Base-by-base conservation (phyloP, 2,329 filamentous ascomycete species). In the Apiospora koreana region DNA sequence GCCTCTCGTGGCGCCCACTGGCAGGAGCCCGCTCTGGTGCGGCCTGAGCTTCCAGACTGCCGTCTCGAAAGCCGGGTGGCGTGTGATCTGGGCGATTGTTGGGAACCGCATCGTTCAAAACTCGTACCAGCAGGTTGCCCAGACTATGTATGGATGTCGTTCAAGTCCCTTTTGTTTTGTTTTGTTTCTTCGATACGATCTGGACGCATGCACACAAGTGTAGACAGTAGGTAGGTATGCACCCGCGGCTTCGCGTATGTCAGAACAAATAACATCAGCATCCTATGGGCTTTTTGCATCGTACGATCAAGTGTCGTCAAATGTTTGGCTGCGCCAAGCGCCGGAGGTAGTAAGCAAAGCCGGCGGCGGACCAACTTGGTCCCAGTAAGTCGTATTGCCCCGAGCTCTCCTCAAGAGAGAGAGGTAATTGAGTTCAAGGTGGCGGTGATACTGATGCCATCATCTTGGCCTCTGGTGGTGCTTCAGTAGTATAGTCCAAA, bases 31-130 rank as follows among this genome's bases (percentile, higher is more conserved):
- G 67, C 86, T 85, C 50, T 85, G 84, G 67, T 89, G 86, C 6
- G 93, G 91, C 75, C 90, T 86, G 31, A 97, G 87, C 38, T 88
- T 84, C 91, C 92, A 95, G 80, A 90, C 84, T 2, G 89, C 87
- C 65, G 91, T 87, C 3, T 86, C 82, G 75, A 88, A 95, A 66
- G 93, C 89, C 0, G 91, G 91, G 76, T 93, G 91, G 54, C 86
- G 72, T 68, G 62, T 71, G 45, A 79, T 71, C 66, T 79, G 54
- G 54, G 31, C 31, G 10, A 62, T 38, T 5, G 54, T 62, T n/a
- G 54, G 54, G 54, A 62, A 62, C 8, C 31, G 54, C 54, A 62
- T 38, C 54, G 16, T 50, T 50, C 28, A 31, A 16, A 43, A 35
- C 35, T 31, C 50, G 50, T 54, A 31, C 16, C 25, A 54, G 48